Evolutionary conservation across 2,329 filamentous ascomycete species (phyloP).

Genomic region (Penicillium nordicum): DNA sequence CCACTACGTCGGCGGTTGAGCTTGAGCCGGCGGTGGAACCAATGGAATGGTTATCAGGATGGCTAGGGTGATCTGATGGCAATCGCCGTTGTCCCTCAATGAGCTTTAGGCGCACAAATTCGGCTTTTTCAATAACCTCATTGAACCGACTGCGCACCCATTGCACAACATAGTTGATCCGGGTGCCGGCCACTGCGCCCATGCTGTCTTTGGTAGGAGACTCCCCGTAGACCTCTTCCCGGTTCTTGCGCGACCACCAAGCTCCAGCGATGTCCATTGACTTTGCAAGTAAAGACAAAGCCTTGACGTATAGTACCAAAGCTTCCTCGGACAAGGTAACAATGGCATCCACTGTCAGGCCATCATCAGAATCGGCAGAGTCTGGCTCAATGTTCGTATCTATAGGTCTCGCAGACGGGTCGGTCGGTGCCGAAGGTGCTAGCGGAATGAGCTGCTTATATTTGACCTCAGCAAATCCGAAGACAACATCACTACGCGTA

Average conservation of each 20-base stretch:
- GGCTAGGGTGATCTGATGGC: conserved; percentile 78
- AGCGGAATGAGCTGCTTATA: conserved; percentile 94
- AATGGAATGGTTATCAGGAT: conserved; percentile 71
- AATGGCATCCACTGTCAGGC: conserved; percentile 79
- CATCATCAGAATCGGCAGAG: conserved; percentile 56
- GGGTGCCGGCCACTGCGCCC: conserved; percentile 56
- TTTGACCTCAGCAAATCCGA: conserved; percentile 96
- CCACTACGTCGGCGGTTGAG: conserved; percentile 71
- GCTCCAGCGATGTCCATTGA: conserved; percentile 91
- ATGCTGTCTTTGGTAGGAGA: conserved; percentile 44
- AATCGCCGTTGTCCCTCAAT: conserved; percentile 80
- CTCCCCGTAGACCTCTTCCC: conserved; percentile 56
- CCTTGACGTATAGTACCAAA: conserved; percentile 92
- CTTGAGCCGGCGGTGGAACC: conserved; percentile 57
- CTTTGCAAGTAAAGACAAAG: conserved; percentile 81
- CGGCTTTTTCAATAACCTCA: conserved; percentile 93
- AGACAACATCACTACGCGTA: conserved; percentile 91
- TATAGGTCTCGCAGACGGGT: conserved; percentile 27
- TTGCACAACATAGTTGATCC: conserved; percentile 90
- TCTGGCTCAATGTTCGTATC: conserved; percentile 44
- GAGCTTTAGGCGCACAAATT: conserved; percentile 85
- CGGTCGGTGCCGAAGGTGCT: conserved; percentile 61
- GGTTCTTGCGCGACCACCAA: conserved; percentile 82
- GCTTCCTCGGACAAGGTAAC: conserved; percentile 90
- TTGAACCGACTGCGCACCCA: conserved; percentile 95